phyloP scores from a whole-genome alignment of 2,329 filamentous ascomycete species.

The Colletotrichum sublineola region DNA sequence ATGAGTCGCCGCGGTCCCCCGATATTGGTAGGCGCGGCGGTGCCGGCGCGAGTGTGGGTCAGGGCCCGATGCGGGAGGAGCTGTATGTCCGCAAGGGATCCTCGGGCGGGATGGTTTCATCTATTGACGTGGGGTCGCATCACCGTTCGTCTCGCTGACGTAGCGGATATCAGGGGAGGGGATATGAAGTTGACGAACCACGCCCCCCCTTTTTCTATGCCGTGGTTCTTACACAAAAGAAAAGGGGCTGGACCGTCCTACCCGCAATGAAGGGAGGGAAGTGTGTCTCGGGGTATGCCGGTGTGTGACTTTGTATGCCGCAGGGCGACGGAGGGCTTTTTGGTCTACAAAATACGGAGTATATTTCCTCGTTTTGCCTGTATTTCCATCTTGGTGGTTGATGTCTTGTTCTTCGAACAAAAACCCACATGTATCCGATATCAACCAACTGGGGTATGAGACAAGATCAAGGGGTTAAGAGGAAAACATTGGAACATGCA shows the following conservation, averaged over 20 bases:
- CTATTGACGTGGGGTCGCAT: conserved; percentile 11
- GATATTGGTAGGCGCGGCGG: conserved; percentile 3
- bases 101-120: conserved; percentile 1
- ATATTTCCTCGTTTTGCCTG: not conserved
- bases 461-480: no score
- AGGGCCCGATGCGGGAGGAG: conserved; percentile 32
- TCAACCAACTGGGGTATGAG: no score
- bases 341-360: not conserved
- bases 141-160: conserved; percentile 31
- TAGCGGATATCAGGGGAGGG: not conserved
- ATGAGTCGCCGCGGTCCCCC: conserved; percentile 29
- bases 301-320: not conserved
- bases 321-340: not conserved
- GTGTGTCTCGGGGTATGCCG: not conserved
- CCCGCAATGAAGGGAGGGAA: not conserved
- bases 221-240: no score
- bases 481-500: no score
- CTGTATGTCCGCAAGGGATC: conserved; percentile 17
- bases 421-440: no score
- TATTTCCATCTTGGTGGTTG: no score
- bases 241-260: not conserved
- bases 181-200: not conserved
- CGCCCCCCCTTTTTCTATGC: not conserved
- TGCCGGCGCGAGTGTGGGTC: not conserved
- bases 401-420: no score